These are phyloP conservation scores for Zygotorulaspora florentina DNA, from an alignment of 805 yeast species.

Conservation along the genomic window DNA sequence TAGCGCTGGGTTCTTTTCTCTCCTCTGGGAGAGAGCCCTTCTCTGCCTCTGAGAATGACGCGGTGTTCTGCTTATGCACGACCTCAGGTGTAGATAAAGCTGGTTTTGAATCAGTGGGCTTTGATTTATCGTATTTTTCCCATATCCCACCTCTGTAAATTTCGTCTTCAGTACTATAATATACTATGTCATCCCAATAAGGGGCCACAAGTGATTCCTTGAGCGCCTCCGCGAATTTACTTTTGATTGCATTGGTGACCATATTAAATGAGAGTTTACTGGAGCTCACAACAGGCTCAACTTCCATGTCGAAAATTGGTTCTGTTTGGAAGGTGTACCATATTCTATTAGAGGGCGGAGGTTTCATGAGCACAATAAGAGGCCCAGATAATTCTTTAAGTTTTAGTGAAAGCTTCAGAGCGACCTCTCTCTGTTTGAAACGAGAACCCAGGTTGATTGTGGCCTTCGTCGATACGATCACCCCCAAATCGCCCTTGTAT, in stretches of 20 bases:
- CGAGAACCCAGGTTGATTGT: constrained; percentile 70
- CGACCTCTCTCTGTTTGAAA: constrained; percentile 71
- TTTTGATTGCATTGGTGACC: constrained; percentile 75
- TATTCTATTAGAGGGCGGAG: constrained; percentile 84
- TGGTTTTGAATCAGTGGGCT: constrained; percentile 3
- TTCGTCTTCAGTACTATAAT: constrained; percentile 61
- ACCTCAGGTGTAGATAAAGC: constrained; percentile 4
- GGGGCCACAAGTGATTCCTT: constrained; percentile 80
- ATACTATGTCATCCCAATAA: constrained; percentile 80
- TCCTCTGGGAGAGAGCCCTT: neutral
- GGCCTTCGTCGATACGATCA: constrained; percentile 77
- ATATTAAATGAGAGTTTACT: constrained; percentile 73
- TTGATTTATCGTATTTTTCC: constrained; percentile 38
- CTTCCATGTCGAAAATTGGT: constrained; percentile 69
- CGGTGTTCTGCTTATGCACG: neutral
- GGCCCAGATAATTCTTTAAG: constrained; percentile 71
- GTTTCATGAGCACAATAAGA: constrained; percentile 62
- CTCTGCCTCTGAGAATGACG: neutral
- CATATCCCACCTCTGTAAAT: constrained; percentile 91
- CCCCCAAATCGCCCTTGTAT: constrained; percentile 71
- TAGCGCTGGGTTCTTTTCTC: neutral
- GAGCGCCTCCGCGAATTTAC: constrained; percentile 72
- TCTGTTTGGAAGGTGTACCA: constrained; percentile 86
- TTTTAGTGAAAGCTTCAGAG: constrained; percentile 64
- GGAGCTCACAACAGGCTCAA: constrained; percentile 90